A percentile compares a stretch with the other conserved stretches of the same genome.
phyloP scores from a whole-genome alignment of 352 stramenopile genomes.

The Aphanomyces cochlioides region DNA sequence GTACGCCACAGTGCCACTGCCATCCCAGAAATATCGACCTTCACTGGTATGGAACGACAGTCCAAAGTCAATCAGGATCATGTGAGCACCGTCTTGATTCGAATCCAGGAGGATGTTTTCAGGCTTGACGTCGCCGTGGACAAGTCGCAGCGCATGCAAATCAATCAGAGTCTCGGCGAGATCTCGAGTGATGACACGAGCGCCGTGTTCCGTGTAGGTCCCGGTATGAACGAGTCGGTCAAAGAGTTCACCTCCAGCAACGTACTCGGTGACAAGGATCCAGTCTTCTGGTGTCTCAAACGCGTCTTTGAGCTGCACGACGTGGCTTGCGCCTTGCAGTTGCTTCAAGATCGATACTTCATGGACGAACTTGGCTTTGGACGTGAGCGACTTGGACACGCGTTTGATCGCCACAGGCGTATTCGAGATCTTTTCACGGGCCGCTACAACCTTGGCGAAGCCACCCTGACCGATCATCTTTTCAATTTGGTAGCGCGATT shows the following conservation, averaged over 20 bases:
- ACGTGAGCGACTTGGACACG: conserved; percentile 46
- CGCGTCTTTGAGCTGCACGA: conserved; percentile 49
- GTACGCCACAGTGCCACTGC: conserved; percentile 42
- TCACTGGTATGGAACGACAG: conserved; percentile 10
- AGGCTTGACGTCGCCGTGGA: conserved; percentile 72
- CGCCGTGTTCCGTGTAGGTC: conserved; percentile 53
- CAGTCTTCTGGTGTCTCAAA: conserved; percentile 57
- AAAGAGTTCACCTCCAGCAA: conserved; percentile 79
- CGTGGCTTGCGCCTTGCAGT: conserved; percentile 41
- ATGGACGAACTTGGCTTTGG: conserved; percentile 45
- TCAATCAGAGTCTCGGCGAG: conserved; percentile 71
- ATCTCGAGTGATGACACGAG: conserved; percentile 44
- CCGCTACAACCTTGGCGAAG: conserved; percentile 46
- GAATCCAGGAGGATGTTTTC: conserved; percentile 64
- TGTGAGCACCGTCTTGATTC: conserved; percentile 4
- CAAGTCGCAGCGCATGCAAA: conserved; percentile 65
- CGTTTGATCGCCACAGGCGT: conserved; percentile 54
- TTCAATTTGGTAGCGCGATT: conserved; percentile 39
- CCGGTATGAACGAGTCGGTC: conserved; percentile 71
- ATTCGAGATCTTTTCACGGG: conserved; percentile 44
- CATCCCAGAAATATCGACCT: conserved; percentile 27
- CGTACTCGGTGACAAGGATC: conserved; percentile 67
- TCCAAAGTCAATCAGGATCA: conserved; percentile 27
- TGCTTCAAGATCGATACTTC: conserved; percentile 51
- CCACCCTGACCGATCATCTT: conserved; percentile 50